Percentiles rank a stretch among this genome's conserved stretches.
Conservation (phyloP, 306 rosid species). For the Gleditsia sinensis region DNA sequence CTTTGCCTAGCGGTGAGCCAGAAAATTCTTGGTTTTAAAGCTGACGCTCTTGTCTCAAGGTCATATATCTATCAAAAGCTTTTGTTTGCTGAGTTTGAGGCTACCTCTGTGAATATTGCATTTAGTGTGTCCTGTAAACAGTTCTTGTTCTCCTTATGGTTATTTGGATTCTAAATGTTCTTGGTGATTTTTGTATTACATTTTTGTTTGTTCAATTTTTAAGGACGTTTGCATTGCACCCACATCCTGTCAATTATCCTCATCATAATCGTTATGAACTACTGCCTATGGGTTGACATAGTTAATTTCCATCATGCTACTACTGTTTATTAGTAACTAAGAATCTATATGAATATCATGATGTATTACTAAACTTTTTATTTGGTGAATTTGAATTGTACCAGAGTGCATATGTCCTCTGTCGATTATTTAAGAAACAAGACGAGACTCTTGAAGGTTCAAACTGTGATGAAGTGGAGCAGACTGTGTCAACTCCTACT, state of each 20-base stretch:
- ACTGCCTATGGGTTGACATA: background rate
- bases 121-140: background rate
- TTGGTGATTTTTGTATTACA: background rate
- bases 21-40: background rate
- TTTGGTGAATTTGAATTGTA: slow-evolving; percentile 34
- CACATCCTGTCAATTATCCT: background rate
- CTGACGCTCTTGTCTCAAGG: background rate
- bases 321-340: background rate
- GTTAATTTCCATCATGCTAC: slow-evolving; percentile 15
- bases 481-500: slow-evolving; percentile 47
- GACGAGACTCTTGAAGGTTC: slow-evolving; percentile 68
- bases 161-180: slow-evolving; percentile 19
- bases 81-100: slow-evolving; percentile 18
- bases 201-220: background rate
- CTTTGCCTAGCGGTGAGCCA: background rate
- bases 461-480: slow-evolving; percentile 58
- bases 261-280: background rate
- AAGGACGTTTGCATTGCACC: background rate
- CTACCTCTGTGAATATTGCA: slow-evolving; percentile 8
- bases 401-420: slow-evolving; percentile 83
- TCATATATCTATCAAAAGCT: slow-evolving; percentile 13
- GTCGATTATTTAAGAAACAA: slow-evolving; percentile 84
- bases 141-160: background rate
- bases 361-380: slow-evolving; percentile 28
- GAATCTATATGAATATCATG: background rate